Evolutionary conservation across 2,329 filamentous ascomycete species (phyloP), one percentile per base, ranked within the genome.

Genomic region (Talaromyces piceae): DNA sequence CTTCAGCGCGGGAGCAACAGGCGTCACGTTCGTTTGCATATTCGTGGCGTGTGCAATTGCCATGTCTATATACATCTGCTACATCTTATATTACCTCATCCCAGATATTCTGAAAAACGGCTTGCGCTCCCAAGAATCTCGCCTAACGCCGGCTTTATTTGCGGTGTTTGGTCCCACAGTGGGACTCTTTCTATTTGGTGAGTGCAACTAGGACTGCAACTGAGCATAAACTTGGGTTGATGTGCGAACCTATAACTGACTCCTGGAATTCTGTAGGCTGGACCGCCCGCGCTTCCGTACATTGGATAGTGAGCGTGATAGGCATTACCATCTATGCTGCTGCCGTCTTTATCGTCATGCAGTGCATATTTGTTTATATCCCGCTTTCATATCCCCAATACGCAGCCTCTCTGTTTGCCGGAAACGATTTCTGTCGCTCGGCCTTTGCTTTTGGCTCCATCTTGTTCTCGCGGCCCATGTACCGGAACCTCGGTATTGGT

Each of bases 101-200:
- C 77, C 75, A 1, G 73, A 76, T 53, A 77, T 81, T 59, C 58
- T 58, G 26, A 71, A 69, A 48, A 67, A 68, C 52, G 80, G 79
- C 52, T 74, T 78, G 56, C 74, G 75, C 3, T 66, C 68, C 11
- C 78, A 78, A 54, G 81, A 84, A 62, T 64, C 64, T 12, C 72
- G 79, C 13, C 74, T 82, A 7, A 56, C 67, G 41, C 81, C 80
- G 0, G 80, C 79, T 2, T 67, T 84, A 2, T 65, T 70, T 2
- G 76, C 75, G 2, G 67, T 74, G 37, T 71, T 82, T 54, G 75
- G 75, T 1, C 76, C 79, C 0, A 76, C 79, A 1, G 71, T 80
- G 22, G 80, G 80, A n/a, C 70, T 83, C 11, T 83, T 84, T 70
- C 61, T 83, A 51, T 82, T 64, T 31, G 60, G n/a, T n/a, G n/a